Evolutionary conservation across 306 rosid species (phyloP).

Genomic region (Vigna angularis): DNA sequence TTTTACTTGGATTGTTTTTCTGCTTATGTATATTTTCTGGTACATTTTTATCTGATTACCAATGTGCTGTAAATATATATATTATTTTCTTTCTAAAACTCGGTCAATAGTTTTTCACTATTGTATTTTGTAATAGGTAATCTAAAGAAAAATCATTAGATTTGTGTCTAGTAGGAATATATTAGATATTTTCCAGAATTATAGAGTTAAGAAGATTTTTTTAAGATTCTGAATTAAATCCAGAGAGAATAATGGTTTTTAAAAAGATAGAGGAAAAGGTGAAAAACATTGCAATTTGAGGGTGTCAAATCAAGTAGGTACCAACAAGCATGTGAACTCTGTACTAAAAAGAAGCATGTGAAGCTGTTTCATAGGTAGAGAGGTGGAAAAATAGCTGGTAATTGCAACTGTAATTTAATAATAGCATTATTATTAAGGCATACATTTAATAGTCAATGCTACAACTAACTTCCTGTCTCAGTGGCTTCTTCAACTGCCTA

Average conservation of each 20-base stretch:
- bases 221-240: neutral
- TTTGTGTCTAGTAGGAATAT: neutral
- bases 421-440: neutral
- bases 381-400: slow-evolving; percentile 30
- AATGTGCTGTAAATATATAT: neutral
- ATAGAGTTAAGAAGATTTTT: neutral
- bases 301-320: slow-evolving; percentile 25
- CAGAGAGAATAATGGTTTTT: neutral
- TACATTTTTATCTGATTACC: neutral
- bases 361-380: slow-evolving; percentile 12
- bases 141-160: neutral
- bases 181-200: neutral
- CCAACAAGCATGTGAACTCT: slow-evolving; percentile 37
- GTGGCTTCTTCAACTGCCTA: slow-evolving; percentile 25
- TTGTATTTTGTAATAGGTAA: neutral
- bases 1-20: neutral
- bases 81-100: neutral
- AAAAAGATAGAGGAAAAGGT: neutral
- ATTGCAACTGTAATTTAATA: slow-evolving; percentile 42
- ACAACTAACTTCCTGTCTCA: slow-evolving; percentile 35
- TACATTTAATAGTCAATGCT: slow-evolving; percentile 32
- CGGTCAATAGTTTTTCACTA: too few relatives aligned
- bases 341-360: slow-evolving; percentile 29
- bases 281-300: slow-evolving; percentile 10
- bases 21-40: neutral